Evolutionary conservation across 495 filamentous ascomycete genomes (phyloP).

Genomic region (Terfezia claveryi): DNA sequence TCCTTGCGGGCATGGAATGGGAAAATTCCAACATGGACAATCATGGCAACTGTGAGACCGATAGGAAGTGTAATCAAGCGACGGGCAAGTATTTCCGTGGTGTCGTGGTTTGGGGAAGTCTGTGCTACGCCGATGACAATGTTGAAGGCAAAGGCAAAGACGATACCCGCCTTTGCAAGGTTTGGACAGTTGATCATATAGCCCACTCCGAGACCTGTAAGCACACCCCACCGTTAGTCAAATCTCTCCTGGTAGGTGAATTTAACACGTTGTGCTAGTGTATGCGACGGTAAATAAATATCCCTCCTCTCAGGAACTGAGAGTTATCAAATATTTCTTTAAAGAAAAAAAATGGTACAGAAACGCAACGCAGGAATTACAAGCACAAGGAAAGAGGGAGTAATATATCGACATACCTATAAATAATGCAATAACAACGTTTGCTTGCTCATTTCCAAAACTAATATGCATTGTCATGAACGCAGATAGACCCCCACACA

Average conservation of each 20-base stretch:
- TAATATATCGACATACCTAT: too few species aligned
- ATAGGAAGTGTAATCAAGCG: constrained; percentile 15
- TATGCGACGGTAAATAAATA: too few species aligned
- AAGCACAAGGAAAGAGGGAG: too few species aligned
- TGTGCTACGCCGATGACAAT: constrained; percentile 17
- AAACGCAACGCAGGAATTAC: background rate
- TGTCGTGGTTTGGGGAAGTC: constrained; percentile 9
- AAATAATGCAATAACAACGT: too few species aligned
- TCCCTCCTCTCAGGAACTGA: too few species aligned
- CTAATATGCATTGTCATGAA: constrained; percentile 12
- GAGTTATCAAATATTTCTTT: too few species aligned
- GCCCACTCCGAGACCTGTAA: constrained; percentile 13
- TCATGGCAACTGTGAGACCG: constrained; percentile 12
- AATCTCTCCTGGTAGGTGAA: too few species aligned
- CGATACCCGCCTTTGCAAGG: constrained; percentile 12
- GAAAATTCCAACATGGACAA: constrained; percentile 14
- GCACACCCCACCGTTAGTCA: constrained; percentile 4
- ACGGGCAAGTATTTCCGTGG: constrained; percentile 8
- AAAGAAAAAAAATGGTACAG: background rate
- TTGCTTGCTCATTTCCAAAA: background rate
- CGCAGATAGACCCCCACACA: constrained; percentile 9
- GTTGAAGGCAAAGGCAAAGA: constrained; percentile 16
- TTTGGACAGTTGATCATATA: constrained; percentile 8
- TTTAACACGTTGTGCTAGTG: too few species aligned
- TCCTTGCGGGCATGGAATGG: constrained; percentile 13